Conservation (phyloP, 441 rosid genomes). For the Adansonia rubrostipa region DNA sequence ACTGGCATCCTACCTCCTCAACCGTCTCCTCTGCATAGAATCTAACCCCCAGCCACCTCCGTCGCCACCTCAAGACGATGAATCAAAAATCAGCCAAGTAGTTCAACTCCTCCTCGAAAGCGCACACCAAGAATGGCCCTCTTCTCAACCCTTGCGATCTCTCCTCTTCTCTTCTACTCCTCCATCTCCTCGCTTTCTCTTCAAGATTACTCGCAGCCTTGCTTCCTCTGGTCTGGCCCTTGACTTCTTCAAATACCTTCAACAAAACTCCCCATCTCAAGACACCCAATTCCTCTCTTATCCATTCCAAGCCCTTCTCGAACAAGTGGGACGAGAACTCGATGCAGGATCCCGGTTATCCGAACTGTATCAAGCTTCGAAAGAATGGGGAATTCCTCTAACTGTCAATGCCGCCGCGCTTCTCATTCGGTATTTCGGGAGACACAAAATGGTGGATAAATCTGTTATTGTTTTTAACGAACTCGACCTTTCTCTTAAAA, state of each 20-base stretch:
- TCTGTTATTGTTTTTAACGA: conserved; percentile 46
- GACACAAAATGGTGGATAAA: conserved; percentile 51
- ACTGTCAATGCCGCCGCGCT: conserved; percentile 46
- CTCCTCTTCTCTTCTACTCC: conserved; percentile 47
- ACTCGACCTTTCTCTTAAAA: conserved; percentile 42
- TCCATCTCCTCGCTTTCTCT: conserved; percentile 43
- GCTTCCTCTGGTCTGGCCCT: conserved; percentile 55
- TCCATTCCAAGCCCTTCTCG: conserved; percentile 56
- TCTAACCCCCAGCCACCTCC: conserved; percentile 19
- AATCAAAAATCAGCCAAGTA: conserved; percentile 39
- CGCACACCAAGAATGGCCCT: conserved; percentile 58
- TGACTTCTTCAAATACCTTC: conserved; percentile 55
- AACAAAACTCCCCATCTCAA: conserved; percentile 37
- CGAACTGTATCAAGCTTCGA: conserved; percentile 51
- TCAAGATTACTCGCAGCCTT: conserved; percentile 56
- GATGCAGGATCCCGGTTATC: conserved; percentile 37
- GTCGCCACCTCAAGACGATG: conserved; percentile 21
- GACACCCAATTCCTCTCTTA: conserved; percentile 42
- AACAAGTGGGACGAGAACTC: conserved; percentile 52
- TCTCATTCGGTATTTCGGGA: conserved; percentile 55
- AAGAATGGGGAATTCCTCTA: conserved; percentile 54
- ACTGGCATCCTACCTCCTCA: not conserved
- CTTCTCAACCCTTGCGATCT: conserved; percentile 44
- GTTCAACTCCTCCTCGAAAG: conserved; percentile 47
- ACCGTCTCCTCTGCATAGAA: conserved; percentile 39